phyloP scores from a whole-genome alignment of 108 stramenopile genomes.

The Skeletonema marinoi region DNA sequence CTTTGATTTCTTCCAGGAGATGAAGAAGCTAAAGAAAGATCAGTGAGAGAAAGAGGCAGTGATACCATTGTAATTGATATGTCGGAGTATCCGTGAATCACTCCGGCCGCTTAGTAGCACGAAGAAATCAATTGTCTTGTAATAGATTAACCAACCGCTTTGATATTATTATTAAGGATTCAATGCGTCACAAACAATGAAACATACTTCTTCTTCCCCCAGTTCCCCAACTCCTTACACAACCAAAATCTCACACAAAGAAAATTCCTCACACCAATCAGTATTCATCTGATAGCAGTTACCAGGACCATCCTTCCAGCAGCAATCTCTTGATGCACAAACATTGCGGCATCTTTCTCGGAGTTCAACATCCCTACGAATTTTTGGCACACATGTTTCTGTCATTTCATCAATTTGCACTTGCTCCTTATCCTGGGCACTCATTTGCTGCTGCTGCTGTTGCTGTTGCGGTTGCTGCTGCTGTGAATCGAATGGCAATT shows the following conservation, averaged over 20 bases:
- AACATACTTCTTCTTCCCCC: background rate
- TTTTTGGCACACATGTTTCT: conserved; percentile 11
- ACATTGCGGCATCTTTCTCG: conserved; percentile 10
- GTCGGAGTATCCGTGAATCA: too few relatives aligned
- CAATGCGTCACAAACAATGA: too few relatives aligned
- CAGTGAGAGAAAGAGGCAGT: background rate
- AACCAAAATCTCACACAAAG: conserved; percentile 14
- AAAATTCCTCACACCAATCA: conserved; percentile 36
- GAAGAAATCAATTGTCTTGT: too few relatives aligned
- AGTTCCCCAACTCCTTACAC: background rate
- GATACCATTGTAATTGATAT: too few relatives aligned
- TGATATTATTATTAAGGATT: too few relatives aligned
- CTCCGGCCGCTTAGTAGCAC: too few relatives aligned
- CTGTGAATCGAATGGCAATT: background rate
- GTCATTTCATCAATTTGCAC: conserved; percentile 11
- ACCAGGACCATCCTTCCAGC: conserved; percentile 25
- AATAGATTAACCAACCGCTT: too few relatives aligned
- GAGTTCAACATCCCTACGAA: conserved; percentile 4
- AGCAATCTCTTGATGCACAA: conserved; percentile 26
- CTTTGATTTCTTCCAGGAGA: conserved; percentile 7
- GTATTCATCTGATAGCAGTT: conserved; percentile 26
- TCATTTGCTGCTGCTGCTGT: background rate
- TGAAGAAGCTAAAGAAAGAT: conserved; percentile 6
- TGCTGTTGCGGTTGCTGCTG: background rate
- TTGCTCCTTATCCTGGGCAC: background rate